Base-by-base conservation (phyloP, 2,329 filamentous ascomycete genomes). In the Diaporthe aspalathi region DNA sequence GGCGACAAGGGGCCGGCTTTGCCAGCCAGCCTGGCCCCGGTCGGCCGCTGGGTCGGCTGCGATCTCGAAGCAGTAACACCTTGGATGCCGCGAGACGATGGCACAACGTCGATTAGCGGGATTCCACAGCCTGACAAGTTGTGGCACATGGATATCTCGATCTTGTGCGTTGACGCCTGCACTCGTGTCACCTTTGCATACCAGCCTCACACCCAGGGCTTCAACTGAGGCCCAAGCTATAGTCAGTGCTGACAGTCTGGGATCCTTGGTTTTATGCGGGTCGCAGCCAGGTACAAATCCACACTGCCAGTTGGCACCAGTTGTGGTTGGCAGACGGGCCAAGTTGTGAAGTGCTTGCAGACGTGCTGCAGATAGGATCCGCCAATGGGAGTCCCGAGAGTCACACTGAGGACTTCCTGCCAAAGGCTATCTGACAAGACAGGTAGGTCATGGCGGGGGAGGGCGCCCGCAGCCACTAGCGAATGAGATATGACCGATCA, bases 251-350 rank as follows among this genome's bases (percentile, higher is more conserved):
- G 24, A 29, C n/a, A 47, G 50, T 50, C 16, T 14, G 29, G 29
- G 53, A 50, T 35, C 29, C 56, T 27, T n/a, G 54, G 45, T 29
- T 52, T 52, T 17, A 47, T 71, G 70, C 65, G 62, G 54, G 65
- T 35, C 50, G 54, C 45, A 68, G 70, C 57, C 35, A 27, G 56
- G 62, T 38, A 32, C 52, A 32, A 53, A 11, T 70, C 43, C 35
- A 63, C 67, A 68, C 40, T 72, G 70, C 70, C 70, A 72, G 67
- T 54, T 72, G 67, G 67, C 67, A 72, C 12, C 45, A 8, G 60
- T 52, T 17, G 27, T 56, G 50, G 69, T 62, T 72, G 52, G 57
- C 57, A 66, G 60, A 52, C 54, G 69, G 57, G 22, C 22, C 70
- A 72, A 27, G 50, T 52, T 22, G 45, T 65, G 62, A 60, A 70